These are phyloP conservation scores for Chlamydomonas incerta DNA, from an alignment of 139 green algal species.

Conservation along the genomic window DNA sequence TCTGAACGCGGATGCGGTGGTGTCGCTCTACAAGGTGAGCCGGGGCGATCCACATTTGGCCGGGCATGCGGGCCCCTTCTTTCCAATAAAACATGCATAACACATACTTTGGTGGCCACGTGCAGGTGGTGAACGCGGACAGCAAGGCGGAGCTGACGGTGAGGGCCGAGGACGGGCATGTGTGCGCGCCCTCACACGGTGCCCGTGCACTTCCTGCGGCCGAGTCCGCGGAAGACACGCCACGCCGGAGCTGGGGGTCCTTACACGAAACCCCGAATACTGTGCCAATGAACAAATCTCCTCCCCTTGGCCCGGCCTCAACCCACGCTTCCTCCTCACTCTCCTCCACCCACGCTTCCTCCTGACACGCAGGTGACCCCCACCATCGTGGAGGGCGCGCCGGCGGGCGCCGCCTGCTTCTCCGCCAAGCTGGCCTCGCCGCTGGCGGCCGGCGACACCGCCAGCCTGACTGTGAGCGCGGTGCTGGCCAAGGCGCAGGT, in stretches of 20 bases:
- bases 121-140: constrained; percentile 14
- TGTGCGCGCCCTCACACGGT: background rate
- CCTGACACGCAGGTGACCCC: background rate
- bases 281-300: too few species aligned
- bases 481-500: constrained; percentile 66
- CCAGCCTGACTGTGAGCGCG: constrained; percentile 41
- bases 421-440: constrained; percentile 44
- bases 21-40: constrained; percentile 62
- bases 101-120: background rate
- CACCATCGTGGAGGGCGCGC: constrained; percentile 31
- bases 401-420: constrained; percentile 59
- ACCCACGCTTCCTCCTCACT: background rate
- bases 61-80: too few species aligned
- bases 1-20: background rate
- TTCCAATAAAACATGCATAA: background rate
- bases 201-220: background rate
- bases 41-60: background rate
- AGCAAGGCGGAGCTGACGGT: constrained; percentile 23
- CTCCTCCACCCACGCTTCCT: too few species aligned
- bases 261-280: too few species aligned
- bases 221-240: too few species aligned
- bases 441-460: constrained; percentile 15
- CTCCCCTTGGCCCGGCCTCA: background rate
- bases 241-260: too few species aligned
- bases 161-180: background rate